These are phyloP conservation scores for sorghum (Sorghum bicolor) DNA, from an alignment of 176 grass and related monocot genomes.

Conservation along the genomic window DNA sequence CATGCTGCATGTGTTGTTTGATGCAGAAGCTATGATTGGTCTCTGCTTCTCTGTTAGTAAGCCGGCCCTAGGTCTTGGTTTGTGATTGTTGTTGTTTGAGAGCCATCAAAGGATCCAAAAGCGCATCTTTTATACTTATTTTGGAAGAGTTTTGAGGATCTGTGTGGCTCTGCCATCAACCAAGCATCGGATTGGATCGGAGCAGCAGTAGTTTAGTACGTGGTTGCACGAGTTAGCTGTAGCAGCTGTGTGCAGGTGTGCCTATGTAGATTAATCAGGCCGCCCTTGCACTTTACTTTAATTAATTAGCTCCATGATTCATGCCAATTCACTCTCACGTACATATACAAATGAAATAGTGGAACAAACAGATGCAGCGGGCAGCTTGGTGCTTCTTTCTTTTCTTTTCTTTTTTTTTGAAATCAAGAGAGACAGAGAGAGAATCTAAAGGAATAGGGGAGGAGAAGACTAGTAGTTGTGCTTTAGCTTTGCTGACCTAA, in stretches of 20 bases:
- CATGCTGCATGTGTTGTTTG: neutral
- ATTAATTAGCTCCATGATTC: neutral
- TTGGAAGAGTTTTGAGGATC: conserved; percentile 38
- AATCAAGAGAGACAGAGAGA: neutral
- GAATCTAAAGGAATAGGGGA: neutral
- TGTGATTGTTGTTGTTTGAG: conserved; percentile 25
- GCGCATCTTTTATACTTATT: conserved; percentile 30
- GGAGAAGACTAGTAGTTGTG: conserved; percentile 2
- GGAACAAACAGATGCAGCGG: conserved; percentile 9
- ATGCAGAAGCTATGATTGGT: neutral
- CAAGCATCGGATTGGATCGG: neutral
- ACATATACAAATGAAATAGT: conserved; percentile 32
- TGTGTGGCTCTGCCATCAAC: conserved; percentile 24
- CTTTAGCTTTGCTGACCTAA: conserved; percentile 36
- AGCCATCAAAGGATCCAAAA: conserved; percentile 36
- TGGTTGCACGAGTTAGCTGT: conserved; percentile 45
- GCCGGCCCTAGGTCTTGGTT: conserved; percentile 2
- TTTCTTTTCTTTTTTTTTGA: too few species aligned
- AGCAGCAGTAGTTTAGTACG: conserved; percentile 31
- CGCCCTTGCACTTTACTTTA: conserved; percentile 22
- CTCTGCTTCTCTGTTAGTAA: neutral
- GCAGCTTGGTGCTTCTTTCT: conserved; percentile 25
- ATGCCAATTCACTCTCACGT: conserved; percentile 45
- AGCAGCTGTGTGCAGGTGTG: conserved; percentile 30
- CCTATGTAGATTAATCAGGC: conserved; percentile 36